Evolutionary conservation across 768 basidiomycete species (phyloP), one percentile per base, ranked within the genome.

Genomic region (Hygrocybe punicea): DNA sequence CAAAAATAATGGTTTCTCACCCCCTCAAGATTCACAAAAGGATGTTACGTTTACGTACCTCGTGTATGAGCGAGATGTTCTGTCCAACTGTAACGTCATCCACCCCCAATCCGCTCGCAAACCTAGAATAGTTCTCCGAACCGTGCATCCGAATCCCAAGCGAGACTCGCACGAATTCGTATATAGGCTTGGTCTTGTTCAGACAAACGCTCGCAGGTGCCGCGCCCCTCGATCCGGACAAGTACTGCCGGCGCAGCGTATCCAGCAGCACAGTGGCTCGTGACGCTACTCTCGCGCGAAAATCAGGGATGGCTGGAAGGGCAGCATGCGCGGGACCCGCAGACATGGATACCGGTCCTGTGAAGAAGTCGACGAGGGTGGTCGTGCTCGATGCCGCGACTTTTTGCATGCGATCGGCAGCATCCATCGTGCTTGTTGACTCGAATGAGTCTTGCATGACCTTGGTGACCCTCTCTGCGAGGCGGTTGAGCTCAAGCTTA

Each of bases 141-240:
- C 91, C 91, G 60, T 91, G 84, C 88, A 91, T 93, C 61, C 76
- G 75, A 58, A 93, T 82, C n/a, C 88, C 89, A 29, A 93, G 73
- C 7, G 78, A 80, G 19, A 81, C 58, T 34, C 92, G 78, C 5
- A 95, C 81, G 60, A 84, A 94, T 67, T 89, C 84, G 70, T 95
- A 95, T 21, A 93, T 69, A 5, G 82, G 74, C 10, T 83, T 78
- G 3, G 90, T 91, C 66, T 81, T 81, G 65, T 83, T 84, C 57
- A 95, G 78, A 70, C 77, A 84, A 9, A 65, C 63, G 59, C 84
- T 82, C 2, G 92, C 91, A 1, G 91, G 91, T 6, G 87, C 78
- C 8, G 73, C 65, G 3, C 87, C 89, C 11, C 79, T 76, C 42
- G 66, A 75, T 29, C 85, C 86, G 23, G 77, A 77, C 7, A 89